A percentile compares a stretch with the other conserved stretches of the same genome.
Evolutionary conservation across 257 asterid genomes (phyloP).

Genomic region (Asclepias syriaca): DNA sequence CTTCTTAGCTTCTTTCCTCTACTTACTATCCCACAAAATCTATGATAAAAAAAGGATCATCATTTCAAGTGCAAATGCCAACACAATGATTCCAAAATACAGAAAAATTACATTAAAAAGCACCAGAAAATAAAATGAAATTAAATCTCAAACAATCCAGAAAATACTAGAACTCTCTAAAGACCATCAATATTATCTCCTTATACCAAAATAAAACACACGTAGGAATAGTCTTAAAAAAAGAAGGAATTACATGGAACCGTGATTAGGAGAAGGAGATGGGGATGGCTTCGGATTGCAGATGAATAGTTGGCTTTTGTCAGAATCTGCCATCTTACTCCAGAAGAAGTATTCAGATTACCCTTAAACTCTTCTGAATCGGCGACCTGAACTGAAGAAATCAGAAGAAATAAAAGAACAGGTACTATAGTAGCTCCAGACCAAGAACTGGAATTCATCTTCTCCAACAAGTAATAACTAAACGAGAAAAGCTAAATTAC

Average conservation of each 20-base stretch:
- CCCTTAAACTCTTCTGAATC: constrained; percentile 14
- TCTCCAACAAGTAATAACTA: not conserved
- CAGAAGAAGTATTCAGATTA: constrained; percentile 15
- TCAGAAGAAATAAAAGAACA: not conserved
- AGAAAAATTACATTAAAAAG: not conserved
- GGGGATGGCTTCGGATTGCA: constrained; percentile 65
- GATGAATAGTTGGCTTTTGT: constrained; percentile 58
- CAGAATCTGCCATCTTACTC: constrained; percentile 60
- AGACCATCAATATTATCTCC: not conserved
- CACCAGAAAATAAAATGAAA: not conserved
- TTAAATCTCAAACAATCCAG: not conserved
- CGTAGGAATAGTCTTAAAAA: not conserved
- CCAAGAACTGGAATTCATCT: not conserved
- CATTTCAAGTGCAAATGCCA: not conserved
- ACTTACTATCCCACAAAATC: not conserved
- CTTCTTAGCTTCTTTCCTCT: not conserved
- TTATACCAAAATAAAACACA: not conserved
- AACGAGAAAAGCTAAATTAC: not conserved
- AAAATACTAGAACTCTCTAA: not conserved
- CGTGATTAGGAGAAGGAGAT: constrained; percentile 63
- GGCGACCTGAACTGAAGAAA: constrained; percentile 3
- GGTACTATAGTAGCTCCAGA: not conserved
- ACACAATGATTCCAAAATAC: not conserved
- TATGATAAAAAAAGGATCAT: not conserved
- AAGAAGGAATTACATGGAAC: constrained; percentile 60